phyloP scores from a whole-genome alignment of 2,329 filamentous ascomycete genomes.

The Moelleriella libera region DNA sequence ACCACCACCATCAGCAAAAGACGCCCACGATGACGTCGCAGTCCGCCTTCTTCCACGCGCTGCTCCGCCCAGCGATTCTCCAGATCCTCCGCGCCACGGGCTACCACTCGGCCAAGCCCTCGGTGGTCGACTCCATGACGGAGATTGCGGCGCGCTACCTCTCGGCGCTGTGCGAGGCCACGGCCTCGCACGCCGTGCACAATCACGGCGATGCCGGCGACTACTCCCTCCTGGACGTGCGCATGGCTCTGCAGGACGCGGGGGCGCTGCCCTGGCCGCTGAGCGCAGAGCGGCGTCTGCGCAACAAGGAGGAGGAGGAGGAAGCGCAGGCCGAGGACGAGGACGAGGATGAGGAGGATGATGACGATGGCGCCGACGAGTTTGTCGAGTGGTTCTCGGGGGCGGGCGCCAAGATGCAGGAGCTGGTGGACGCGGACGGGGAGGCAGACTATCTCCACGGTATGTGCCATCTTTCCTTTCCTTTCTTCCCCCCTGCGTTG shows the following conservation, averaged over 20 bases:
- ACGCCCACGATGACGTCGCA: conserved; percentile 28
- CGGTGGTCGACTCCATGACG: conserved; percentile 75
- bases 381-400: conserved; percentile 61
- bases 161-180: conserved; percentile 55
- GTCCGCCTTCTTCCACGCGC: conserved; percentile 48
- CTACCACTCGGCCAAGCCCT: conserved; percentile 70
- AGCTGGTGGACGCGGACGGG: conserved; percentile 56
- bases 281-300: too few relatives aligned
- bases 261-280: conserved; percentile 41
- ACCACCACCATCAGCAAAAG: background rate
- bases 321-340: conserved; percentile 13
- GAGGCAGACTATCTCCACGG: conserved; percentile 58
- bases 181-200: conserved; percentile 56
- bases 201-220: conserved; percentile 44
- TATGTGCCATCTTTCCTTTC: conserved; percentile 19
- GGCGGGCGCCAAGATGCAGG: conserved; percentile 54
- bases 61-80: conserved; percentile 74
- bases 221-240: conserved; percentile 54
- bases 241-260: conserved; percentile 71
- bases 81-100: conserved; percentile 86
- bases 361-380: conserved; percentile 60
- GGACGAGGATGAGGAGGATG: conserved; percentile 32
- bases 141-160: conserved; percentile 78
- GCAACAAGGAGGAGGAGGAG: too few relatives aligned
- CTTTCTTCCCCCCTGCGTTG: background rate